These are phyloP conservation scores for Daedaleopsis sinensis DNA, from an alignment of 768 basidiomycete species.

Conservation along the genomic window DNA sequence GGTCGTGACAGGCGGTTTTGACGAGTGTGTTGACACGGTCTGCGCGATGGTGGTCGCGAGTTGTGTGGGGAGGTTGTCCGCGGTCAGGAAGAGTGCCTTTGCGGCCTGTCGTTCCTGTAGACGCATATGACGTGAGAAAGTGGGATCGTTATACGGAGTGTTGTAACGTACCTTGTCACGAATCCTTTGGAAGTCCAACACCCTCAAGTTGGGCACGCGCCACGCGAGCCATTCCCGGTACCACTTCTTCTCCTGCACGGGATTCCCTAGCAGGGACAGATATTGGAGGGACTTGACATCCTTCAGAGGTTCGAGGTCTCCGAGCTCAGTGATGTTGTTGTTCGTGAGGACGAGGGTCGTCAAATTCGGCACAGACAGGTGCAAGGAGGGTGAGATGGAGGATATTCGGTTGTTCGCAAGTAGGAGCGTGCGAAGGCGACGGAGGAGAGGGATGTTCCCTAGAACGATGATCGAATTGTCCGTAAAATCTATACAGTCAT, in stretches of 20 bases:
- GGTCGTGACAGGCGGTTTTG: conserved; percentile 64
- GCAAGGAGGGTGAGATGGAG: conserved; percentile 78
- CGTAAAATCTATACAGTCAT: conserved; percentile 92
- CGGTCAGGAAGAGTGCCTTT: conserved; percentile 77
- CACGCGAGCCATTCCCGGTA: conserved; percentile 96
- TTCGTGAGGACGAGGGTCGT: conserved; percentile 82
- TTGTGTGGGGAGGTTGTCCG: conserved; percentile 74
- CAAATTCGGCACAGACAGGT: conserved; percentile 84
- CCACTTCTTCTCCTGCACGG: conserved; percentile 90
- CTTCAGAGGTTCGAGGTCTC: conserved; percentile 83
- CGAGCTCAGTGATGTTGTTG: conserved; percentile 78
- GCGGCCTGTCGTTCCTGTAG: conserved; percentile 78
- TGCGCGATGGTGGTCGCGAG: conserved; percentile 79
- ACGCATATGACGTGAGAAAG: neutral
- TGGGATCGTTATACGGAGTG: conserved; percentile 1
- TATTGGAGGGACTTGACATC: conserved; percentile 76
- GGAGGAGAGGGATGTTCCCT: conserved; percentile 85
- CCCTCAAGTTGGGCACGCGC: conserved; percentile 84
- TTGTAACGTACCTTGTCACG: conserved; percentile 83
- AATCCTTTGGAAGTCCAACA: conserved; percentile 94
- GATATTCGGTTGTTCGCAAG: conserved; percentile 91
- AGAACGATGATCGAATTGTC: conserved; percentile 86
- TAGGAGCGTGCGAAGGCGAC: conserved; percentile 80
- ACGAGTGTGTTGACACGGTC: conserved; percentile 66
- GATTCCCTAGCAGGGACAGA: conserved; percentile 78